Base-by-base conservation (phyloP, 2,329 filamentous ascomycete genomes). In the Lasiodiplodia gonubiensis region DNA sequence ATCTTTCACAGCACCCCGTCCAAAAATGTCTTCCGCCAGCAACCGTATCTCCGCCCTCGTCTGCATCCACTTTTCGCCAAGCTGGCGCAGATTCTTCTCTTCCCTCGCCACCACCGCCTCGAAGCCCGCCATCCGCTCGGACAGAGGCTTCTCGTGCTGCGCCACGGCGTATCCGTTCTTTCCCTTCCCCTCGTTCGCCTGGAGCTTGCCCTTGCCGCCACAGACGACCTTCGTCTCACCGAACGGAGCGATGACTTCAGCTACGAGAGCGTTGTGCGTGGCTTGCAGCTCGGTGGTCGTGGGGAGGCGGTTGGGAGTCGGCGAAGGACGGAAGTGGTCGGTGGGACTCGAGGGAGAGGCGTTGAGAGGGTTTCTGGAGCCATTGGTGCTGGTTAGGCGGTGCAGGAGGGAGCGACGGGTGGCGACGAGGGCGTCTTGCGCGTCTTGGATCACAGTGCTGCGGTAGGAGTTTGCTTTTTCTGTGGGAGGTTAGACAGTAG, bases 391-490 rank as follows among this genome's bases (percentile, higher is more conserved):
- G 55, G 18, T 72, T 33, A 70, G 54, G n/a, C 39, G 67, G 57
- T 49, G 3, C 1, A 66, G 37, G 53, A 76, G 72, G 2, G 70
- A 66, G 8, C 69, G 55, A 52, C 75, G 71, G 16, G 67, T 68
- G 1, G 35, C 25, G 46, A 39, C 27, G 67, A 79, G 71, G 33
- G 69, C 71, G 14, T 67, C 54, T 0, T 71, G 68, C 16, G 72
- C 66, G 7, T 37, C 69, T 2, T 69, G 27, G 69, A 73, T 72
- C 42, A 78, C 57, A 52, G 74, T 70, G 23, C 67, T 70, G 59
- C 74, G 75, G 68, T 77, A 76, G 21, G 67, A 67, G 6, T 67
- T 67, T 51, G 74, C 74, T 11, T 71, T 69, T 8, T 77, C 77
- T 78, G 54, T 27, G 42, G 42, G 12, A 10, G 3, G 37, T 18